Conservation (phyloP, 2,329 filamentous ascomycete genomes). For the Colletotrichum lupini region DNA sequence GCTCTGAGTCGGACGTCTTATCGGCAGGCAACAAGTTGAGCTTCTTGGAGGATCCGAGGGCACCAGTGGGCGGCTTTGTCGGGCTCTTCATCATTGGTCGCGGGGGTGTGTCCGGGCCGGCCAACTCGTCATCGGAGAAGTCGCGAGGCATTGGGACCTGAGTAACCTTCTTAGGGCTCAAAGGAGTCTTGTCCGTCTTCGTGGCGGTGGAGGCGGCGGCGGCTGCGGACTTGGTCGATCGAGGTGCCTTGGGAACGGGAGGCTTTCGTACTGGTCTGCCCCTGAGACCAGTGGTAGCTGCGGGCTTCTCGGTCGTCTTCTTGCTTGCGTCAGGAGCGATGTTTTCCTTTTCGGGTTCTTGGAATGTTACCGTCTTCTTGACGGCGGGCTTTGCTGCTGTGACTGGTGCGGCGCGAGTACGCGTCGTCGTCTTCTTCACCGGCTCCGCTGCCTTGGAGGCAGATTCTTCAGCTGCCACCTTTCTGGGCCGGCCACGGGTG, state of each 20-base stretch:
- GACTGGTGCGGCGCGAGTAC: slow-evolving; percentile 40
- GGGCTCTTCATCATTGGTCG: slow-evolving; percentile 67
- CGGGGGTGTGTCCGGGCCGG: slow-evolving; percentile 60
- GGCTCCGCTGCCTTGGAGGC: slow-evolving; percentile 42
- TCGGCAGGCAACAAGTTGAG: slow-evolving; percentile 43
- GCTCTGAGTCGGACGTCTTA: slow-evolving; percentile 15
- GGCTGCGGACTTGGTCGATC: slow-evolving; percentile 40
- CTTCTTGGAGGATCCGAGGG: slow-evolving; percentile 47
- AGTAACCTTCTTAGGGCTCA: slow-evolving; percentile 74
- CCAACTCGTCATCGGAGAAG: slow-evolving; percentile 71
- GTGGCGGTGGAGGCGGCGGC: slow-evolving; percentile 39
- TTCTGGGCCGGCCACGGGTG: slow-evolving; percentile 58
- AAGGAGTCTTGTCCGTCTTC: slow-evolving; percentile 58
- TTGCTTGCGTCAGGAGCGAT: slow-evolving; percentile 54
- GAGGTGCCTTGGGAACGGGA: slow-evolving; percentile 43
- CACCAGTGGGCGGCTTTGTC: slow-evolving; percentile 57
- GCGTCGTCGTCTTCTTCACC: slow-evolving; percentile 39
- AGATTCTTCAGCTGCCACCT: slow-evolving; percentile 40
- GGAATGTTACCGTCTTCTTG: slow-evolving; percentile 73
- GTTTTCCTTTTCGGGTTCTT: slow-evolving; percentile 75
- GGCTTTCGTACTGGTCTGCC: slow-evolving; percentile 60
- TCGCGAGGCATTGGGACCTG: slow-evolving; percentile 63
- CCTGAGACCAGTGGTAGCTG: slow-evolving; percentile 49
- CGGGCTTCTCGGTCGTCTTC: slow-evolving; percentile 44
- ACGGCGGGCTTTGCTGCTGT: slow-evolving; percentile 54